A percentile compares a stretch with the other conserved stretches of the same genome.
Evolutionary conservation across 768 basidiomycete genomes (phyloP).

Genomic region (Filobasidium floriforme): DNA sequence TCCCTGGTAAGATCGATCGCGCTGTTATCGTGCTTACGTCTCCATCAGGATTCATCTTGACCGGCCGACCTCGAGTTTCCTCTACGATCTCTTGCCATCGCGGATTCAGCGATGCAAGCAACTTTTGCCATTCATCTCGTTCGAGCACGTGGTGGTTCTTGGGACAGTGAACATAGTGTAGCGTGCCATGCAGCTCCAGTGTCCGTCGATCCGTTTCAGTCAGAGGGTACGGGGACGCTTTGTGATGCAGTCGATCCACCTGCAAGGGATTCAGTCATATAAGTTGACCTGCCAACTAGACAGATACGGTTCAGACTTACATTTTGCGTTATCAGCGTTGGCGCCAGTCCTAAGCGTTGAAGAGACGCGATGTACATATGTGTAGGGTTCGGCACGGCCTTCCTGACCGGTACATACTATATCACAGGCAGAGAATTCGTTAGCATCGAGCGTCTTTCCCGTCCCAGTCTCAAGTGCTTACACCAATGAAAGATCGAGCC

Average conservation of each 20-base stretch:
- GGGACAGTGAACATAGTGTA: constrained; percentile 75
- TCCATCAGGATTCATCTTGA: constrained; percentile 74
- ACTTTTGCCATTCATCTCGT: constrained; percentile 64
- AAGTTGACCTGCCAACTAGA: not conserved
- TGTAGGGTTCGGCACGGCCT: constrained; percentile 75
- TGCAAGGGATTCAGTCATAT: constrained; percentile 25
- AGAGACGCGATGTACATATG: constrained; percentile 81
- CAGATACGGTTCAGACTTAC: constrained; percentile 22
- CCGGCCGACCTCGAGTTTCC: constrained; percentile 60
- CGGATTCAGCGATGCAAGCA: constrained; percentile 67
- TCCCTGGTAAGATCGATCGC: not conserved
- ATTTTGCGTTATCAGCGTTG: constrained; percentile 59
- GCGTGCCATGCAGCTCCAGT: constrained; percentile 79
- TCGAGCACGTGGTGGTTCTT: constrained; percentile 60
- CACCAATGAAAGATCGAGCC: constrained; percentile 49
- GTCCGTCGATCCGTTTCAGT: constrained; percentile 49
- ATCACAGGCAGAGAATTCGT: constrained; percentile 33
- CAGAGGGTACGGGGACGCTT: constrained; percentile 54
- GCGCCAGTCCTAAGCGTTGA: constrained; percentile 59
- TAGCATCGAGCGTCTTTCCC: constrained; percentile 59
- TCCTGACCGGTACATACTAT: constrained; percentile 75
- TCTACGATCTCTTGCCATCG: constrained; percentile 59
- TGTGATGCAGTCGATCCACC: constrained; percentile 90
- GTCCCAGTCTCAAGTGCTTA: constrained; percentile 15
- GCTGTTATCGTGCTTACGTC: constrained; percentile 55